Conservation (phyloP, 2,329 filamentous ascomycete species). For the Fusarium sp. region DNA sequence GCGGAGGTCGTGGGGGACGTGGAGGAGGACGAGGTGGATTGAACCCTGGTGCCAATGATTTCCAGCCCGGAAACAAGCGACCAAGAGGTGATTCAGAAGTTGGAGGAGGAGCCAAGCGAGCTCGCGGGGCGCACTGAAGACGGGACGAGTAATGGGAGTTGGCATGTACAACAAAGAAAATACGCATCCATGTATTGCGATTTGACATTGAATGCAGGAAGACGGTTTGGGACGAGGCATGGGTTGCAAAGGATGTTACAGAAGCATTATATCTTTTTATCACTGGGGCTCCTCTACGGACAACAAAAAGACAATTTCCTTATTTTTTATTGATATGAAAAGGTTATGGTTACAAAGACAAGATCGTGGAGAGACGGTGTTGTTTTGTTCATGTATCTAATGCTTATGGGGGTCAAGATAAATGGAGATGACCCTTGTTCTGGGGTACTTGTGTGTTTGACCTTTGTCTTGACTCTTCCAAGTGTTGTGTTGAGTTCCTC, state of each 20-base stretch:
- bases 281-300: conserved; percentile 40
- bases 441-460: not conserved
- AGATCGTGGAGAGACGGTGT: not conserved
- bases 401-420: not conserved
- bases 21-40: conserved; percentile 57
- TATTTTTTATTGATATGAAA: conserved; percentile 10
- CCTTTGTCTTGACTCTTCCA: not conserved
- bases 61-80: conserved; percentile 69
- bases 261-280: conserved; percentile 32
- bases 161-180: conserved; percentile 41
- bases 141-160: conserved; percentile 15
- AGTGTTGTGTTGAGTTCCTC: not conserved
- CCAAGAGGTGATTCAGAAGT: conserved; percentile 64
- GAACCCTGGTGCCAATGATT: conserved; percentile 66
- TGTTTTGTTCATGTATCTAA: not conserved
- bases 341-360: not conserved
- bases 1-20: conserved; percentile 55
- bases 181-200: conserved; percentile 32
- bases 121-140: conserved; percentile 54
- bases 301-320: conserved; percentile 37
- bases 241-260: conserved; percentile 23
- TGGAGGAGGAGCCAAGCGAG: conserved; percentile 57
- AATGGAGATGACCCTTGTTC: not conserved
- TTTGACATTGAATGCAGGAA: conserved; percentile 20
- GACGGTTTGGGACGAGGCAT: conserved; percentile 22